A percentile compares a stretch with the other conserved stretches of the same genome.
These are phyloP conservation scores for Phaeomoniella chlamydospora DNA, from an alignment of 2,329 filamentous ascomycete species.

Conservation along the genomic window DNA sequence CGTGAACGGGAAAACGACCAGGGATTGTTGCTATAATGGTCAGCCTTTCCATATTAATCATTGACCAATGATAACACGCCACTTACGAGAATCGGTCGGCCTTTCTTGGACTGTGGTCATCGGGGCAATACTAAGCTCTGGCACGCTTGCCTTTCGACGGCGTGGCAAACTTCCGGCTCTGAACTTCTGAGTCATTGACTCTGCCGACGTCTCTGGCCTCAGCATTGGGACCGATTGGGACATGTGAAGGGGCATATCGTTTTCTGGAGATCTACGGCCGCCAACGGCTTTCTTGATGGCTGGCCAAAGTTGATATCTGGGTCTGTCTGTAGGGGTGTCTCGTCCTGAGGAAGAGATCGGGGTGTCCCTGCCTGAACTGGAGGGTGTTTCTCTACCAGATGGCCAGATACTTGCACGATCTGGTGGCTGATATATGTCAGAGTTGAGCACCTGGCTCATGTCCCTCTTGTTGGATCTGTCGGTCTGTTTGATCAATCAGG, in stretches of 20 bases:
- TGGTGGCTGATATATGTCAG: no score
- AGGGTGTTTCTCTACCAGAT: no score
- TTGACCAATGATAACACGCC: constrained; percentile 2
- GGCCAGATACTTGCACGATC: no score
- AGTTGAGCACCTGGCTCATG: no score
- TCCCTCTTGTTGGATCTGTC: constrained; percentile 1
- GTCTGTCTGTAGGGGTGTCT: constrained; percentile 8
- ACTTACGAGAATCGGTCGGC: constrained; percentile 14
- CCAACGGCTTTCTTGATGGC: constrained; percentile 9
- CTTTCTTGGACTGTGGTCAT: constrained; percentile 10
- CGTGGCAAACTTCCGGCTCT: constrained; percentile 6
- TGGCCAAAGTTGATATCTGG: constrained; percentile 12
- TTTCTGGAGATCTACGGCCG: constrained; percentile 6
- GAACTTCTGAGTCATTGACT: constrained; percentile 5
- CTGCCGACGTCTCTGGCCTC: constrained; percentile 1
- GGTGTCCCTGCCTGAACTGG: no score
- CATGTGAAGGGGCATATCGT: constrained; percentile 2
- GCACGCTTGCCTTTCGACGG: constrained; percentile 10
- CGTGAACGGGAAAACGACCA: constrained; percentile 12
- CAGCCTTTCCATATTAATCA: not conserved
- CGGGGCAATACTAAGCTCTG: constrained; percentile 7
- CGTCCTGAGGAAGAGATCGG: no score
- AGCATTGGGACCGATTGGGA: constrained; percentile 5
- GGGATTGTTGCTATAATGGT: constrained; percentile 14
- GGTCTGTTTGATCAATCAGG: not conserved